Conservation (phyloP, 2,329 filamentous ascomycete genomes). For the Hirsutella minnesotensis region DNA sequence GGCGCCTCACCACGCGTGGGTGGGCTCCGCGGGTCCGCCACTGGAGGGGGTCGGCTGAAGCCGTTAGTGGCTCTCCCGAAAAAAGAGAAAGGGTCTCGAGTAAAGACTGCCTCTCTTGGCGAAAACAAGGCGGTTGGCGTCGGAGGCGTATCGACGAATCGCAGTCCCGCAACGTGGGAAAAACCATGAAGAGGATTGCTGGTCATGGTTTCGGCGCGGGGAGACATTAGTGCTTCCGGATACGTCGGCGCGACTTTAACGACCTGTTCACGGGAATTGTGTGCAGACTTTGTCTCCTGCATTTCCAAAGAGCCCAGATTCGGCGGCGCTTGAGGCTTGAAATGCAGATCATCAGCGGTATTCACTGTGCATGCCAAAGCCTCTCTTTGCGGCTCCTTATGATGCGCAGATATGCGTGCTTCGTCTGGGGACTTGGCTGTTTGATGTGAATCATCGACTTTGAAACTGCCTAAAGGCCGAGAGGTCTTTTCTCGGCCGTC, state of each 20-base stretch:
- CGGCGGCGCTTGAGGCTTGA: too few relatives aligned
- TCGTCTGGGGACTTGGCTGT: slow-evolving; percentile 21
- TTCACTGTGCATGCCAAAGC: too few relatives aligned
- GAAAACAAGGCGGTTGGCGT: slow-evolving; percentile 43
- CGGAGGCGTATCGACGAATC: slow-evolving; percentile 39
- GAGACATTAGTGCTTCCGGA: slow-evolving; percentile 52
- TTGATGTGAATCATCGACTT: slow-evolving; percentile 14
- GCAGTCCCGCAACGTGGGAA: slow-evolving; percentile 33
- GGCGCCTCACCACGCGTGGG: slow-evolving; percentile 63
- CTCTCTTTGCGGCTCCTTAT: too few relatives aligned
- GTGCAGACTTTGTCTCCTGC: slow-evolving; percentile 5
- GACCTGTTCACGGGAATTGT: slow-evolving; percentile 19
- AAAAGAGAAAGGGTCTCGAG: slow-evolving; percentile 38
- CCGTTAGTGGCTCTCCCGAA: slow-evolving; percentile 29
- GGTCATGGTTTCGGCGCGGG: slow-evolving; percentile 61
- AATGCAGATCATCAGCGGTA: too few relatives aligned
- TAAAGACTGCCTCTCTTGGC: slow-evolving; percentile 38
- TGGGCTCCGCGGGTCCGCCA: slow-evolving; percentile 60
- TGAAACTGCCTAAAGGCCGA: not conserved
- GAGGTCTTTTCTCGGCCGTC: slow-evolving; percentile 18
- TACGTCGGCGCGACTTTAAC: slow-evolving; percentile 21
- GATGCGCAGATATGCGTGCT: not conserved
- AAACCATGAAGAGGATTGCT: slow-evolving; percentile 48
- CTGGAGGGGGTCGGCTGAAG: slow-evolving; percentile 38
- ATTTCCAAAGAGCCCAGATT: not conserved